Evolutionary conservation across 257 asterid genomes (phyloP).

Genomic region (Mentha longifolia): DNA sequence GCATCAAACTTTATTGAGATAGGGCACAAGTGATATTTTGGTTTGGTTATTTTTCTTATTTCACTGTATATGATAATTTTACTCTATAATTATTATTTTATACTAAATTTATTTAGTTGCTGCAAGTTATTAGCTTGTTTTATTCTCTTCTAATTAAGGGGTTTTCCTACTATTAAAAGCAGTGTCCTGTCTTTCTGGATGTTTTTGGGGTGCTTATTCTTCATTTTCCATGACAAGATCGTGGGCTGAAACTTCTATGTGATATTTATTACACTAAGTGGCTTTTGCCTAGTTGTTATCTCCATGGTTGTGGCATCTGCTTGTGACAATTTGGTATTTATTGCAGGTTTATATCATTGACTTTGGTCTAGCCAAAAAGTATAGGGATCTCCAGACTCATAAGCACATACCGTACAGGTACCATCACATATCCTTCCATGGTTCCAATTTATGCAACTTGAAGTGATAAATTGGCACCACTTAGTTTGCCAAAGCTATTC

Average conservation of each 20-base stretch:
- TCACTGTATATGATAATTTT: background rate
- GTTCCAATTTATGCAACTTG: constrained; percentile 12
- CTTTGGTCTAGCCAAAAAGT: constrained; percentile 93
- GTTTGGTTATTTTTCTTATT: background rate
- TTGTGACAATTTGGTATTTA: constrained; percentile 19
- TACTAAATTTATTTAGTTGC: background rate
- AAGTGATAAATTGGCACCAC: constrained; percentile 15
- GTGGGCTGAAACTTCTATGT: background rate
- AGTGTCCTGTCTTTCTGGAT: background rate
- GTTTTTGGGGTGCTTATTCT: background rate
- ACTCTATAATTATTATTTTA: background rate
- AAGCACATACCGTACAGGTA: constrained; percentile 90
- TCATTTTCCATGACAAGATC: background rate
- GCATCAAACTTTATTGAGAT: constrained; percentile 28
- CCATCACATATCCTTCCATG: constrained; percentile 10
- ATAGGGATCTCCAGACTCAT: constrained; percentile 74
- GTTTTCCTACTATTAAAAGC: background rate
- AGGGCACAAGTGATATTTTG: background rate
- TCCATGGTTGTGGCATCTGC: constrained; percentile 27
- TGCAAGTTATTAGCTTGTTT: background rate
- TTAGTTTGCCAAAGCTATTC: constrained; percentile 3
- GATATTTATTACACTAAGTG: background rate
- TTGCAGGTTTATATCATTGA: constrained; percentile 81
- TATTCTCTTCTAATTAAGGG: background rate
- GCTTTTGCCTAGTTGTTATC: constrained; percentile 2